Evolutionary conservation across 306 rosid genomes (phyloP).

Genomic region (Geum urbanum): DNA sequence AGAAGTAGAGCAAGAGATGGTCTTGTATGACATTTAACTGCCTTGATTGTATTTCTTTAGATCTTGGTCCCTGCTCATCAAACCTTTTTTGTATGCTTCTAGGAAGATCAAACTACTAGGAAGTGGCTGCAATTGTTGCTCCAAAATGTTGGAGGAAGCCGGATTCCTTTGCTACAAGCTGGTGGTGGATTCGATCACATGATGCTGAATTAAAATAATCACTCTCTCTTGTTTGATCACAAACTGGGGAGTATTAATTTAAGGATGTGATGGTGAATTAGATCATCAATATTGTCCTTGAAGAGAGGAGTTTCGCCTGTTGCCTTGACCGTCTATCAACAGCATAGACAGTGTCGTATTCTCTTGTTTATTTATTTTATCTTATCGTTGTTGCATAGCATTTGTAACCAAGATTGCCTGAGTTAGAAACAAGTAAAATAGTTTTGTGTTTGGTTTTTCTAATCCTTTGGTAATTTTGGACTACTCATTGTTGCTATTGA

Average conservation of each 20-base stretch:
- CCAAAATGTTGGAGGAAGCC: conserved; percentile 49
- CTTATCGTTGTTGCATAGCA: no score
- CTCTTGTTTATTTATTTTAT: neutral
- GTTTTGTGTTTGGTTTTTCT: neutral
- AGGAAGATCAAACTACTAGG: conserved; percentile 78
- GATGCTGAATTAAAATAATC: conserved; percentile 32
- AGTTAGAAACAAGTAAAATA: neutral
- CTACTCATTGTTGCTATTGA: no score
- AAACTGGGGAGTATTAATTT: conserved; percentile 38
- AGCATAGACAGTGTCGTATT: neutral
- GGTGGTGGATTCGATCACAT: conserved; percentile 59
- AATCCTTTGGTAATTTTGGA: no score
- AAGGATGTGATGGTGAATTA: conserved; percentile 46
- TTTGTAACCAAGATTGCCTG: neutral
- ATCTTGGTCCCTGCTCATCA: neutral
- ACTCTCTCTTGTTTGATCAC: no score
- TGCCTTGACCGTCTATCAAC: neutral
- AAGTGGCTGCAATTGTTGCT: conserved; percentile 71
- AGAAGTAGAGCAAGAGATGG: no score
- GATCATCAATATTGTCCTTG: neutral
- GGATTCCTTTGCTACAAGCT: conserved; percentile 44
- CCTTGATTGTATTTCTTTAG: no score
- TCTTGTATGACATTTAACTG: no score
- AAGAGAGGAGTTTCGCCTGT: neutral
- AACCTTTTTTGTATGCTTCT: neutral